Percentiles rank a stretch among this genome's conserved stretches.
phyloP scores from a whole-genome alignment of 1,284 basidiomycete species.

The Hypsizygus ulmarius region DNA sequence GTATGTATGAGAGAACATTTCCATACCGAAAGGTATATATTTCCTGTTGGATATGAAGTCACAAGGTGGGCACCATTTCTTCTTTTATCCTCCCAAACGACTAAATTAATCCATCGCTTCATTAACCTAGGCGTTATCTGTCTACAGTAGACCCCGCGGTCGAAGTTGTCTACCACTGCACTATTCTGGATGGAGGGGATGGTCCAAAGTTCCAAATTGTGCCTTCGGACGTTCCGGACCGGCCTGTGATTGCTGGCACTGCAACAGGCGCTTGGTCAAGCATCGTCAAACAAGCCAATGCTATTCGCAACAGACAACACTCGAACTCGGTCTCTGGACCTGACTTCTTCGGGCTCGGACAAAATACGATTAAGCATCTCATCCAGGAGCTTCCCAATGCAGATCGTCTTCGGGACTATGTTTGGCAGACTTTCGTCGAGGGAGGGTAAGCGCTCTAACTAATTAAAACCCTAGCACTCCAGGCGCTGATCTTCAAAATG shows the following conservation, averaged over 20 bases:
- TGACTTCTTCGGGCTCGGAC: slow-evolving; percentile 79
- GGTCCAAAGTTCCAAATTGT: slow-evolving; percentile 80
- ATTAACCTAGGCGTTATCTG: slow-evolving; percentile 57
- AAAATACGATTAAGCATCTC: slow-evolving; percentile 82
- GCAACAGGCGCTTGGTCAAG: slow-evolving; percentile 81
- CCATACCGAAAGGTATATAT: slow-evolving; percentile 81
- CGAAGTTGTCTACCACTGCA: slow-evolving; percentile 75
- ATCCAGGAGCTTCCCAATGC: slow-evolving; percentile 76
- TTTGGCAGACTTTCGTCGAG: slow-evolving; percentile 79
- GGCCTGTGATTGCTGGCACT: slow-evolving; percentile 73
- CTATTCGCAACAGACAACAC: slow-evolving; percentile 72
- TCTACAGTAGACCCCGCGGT: slow-evolving; percentile 64
- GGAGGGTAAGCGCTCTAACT: slow-evolving; percentile 59
- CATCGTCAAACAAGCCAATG: slow-evolving; percentile 76
- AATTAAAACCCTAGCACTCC: slow-evolving; percentile 14
- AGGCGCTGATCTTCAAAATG: slow-evolving; percentile 9
- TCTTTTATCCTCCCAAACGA: neutral
- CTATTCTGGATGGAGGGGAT: slow-evolving; percentile 78
- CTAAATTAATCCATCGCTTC: slow-evolving; percentile 9
- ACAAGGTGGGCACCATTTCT: slow-evolving; percentile 52
- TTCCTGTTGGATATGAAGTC: slow-evolving; percentile 80
- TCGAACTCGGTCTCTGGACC: slow-evolving; percentile 82
- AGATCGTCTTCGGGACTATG: slow-evolving; percentile 68
- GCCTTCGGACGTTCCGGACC: slow-evolving; percentile 62
- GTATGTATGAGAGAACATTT: slow-evolving; percentile 79